Percentiles rank a stretch among this genome's conserved stretches.
Evolutionary conservation across 1,139 yeast species (phyloP).

Genomic region (Saccharomyces hybrid): DNA sequence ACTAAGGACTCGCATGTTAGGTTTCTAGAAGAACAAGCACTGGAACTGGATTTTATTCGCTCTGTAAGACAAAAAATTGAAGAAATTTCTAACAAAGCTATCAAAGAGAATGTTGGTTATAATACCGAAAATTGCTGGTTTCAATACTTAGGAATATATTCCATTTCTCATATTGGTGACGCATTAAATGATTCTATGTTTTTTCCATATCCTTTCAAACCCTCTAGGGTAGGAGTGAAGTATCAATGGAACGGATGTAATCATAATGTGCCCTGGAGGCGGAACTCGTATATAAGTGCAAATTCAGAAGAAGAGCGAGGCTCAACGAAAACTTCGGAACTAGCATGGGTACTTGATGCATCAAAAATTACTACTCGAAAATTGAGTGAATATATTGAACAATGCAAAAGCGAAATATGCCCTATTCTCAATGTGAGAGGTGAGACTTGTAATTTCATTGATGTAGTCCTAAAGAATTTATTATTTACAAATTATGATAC

Average conservation of each 20-base stretch:
- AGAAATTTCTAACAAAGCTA: constrained; percentile 6
- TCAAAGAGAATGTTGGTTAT: constrained; percentile 7
- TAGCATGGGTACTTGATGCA: constrained; percentile 58
- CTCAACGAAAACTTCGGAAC: constrained; percentile 57
- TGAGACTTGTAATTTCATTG: constrained; percentile 69
- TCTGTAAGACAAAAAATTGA: constrained; percentile 2
- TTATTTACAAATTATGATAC: constrained; percentile 47
- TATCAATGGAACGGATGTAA: constrained; percentile 28
- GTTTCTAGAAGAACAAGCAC: constrained; percentile 8
- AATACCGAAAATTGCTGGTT: constrained; percentile 22
- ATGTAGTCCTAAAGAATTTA: constrained; percentile 53
- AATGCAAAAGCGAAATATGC: constrained; percentile 45
- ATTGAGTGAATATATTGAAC: constrained; percentile 48
- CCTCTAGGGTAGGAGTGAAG: constrained; percentile 23
- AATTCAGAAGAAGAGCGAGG: constrained; percentile 65
- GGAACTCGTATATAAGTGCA: constrained; percentile 8
- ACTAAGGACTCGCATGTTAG: constrained; percentile 10
- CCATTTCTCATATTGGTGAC: constrained; percentile 20
- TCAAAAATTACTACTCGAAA: constrained; percentile 29
- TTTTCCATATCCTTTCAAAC: constrained; percentile 27
- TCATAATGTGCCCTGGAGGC: constrained; percentile 9
- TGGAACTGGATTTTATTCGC: constrained; percentile 2
- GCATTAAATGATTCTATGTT: constrained; percentile 14
- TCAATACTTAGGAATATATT: constrained; percentile 27
- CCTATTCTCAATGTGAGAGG: constrained; percentile 44